phyloP scores from a whole-genome alignment of 2,329 filamentous ascomycete species.

The Penicillium sp. region DNA sequence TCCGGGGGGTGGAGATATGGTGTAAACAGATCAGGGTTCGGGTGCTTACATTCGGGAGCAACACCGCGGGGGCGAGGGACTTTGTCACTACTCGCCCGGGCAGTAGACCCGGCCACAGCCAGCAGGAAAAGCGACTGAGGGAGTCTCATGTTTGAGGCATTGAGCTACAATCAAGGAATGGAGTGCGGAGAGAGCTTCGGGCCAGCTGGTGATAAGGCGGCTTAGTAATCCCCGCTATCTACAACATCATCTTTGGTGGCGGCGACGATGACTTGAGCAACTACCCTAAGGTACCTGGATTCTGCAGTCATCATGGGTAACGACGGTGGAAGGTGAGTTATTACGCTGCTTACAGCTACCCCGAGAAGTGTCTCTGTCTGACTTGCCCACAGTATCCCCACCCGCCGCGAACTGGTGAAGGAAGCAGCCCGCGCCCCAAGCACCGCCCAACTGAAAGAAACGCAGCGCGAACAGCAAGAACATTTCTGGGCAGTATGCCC shows the following conservation, averaged over 20 bases:
- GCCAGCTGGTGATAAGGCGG: conserved; percentile 43
- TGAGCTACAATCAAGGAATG: conserved; percentile 30
- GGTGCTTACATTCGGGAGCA: conserved; percentile 81
- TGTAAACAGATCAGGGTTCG: conserved; percentile 8
- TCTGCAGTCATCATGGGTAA: conserved; percentile 76
- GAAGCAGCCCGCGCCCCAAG: conserved; percentile 83
- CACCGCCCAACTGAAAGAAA: conserved; percentile 84
- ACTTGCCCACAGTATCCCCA: conserved; percentile 73
- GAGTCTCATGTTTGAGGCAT: conserved; percentile 45
- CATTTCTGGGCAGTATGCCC: conserved; percentile 89
- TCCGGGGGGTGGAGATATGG: conserved; percentile 21
- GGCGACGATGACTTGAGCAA: conserved; percentile 11
- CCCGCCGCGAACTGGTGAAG: conserved; percentile 92
- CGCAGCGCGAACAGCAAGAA: conserved; percentile 78
- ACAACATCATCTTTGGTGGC: conserved; percentile 21
- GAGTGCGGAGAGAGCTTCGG: conserved; percentile 42
- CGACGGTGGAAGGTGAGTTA: conserved; percentile 76
- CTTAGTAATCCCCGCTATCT: conserved; percentile 38
- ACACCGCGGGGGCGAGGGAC: conserved; percentile 78
- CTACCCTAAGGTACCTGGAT: background rate
- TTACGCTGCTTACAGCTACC: too few species aligned
- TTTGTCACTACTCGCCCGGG: conserved; percentile 65
- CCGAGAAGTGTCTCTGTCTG: background rate
- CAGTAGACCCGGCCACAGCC: conserved; percentile 40
- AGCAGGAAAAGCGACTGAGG: conserved; percentile 40